Evolutionary conservation across 371 early-diverging fungal genomes (phyloP).

Genomic region (Umbelopsis sp.): DNA sequence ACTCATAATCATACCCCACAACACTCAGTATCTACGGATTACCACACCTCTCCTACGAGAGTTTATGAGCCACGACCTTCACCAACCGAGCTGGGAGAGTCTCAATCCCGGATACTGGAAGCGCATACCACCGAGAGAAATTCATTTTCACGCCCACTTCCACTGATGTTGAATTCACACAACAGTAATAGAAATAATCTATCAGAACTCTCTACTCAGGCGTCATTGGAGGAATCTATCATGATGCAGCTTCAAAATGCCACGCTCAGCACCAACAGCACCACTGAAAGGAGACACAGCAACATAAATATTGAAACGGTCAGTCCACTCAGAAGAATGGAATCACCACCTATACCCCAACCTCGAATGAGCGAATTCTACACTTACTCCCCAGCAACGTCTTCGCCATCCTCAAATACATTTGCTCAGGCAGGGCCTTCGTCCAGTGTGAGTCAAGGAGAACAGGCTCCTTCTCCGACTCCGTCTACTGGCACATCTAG

Average conservation of each 20-base stretch:
- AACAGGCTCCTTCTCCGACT: neutral
- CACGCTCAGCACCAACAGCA: neutral
- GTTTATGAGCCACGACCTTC: constrained; percentile 7
- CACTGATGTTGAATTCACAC: neutral
- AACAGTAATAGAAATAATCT: neutral
- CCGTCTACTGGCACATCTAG: neutral
- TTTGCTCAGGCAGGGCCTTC: neutral
- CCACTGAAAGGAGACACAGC: neutral
- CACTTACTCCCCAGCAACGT: neutral
- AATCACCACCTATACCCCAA: neutral
- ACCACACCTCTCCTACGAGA: neutral
- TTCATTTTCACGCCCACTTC: neutral
- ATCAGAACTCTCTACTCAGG: neutral
- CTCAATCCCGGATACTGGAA: constrained; percentile 2
- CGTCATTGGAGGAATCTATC: neutral
- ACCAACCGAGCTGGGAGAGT: neutral
- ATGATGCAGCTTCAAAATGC: neutral
- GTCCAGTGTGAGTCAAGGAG: neutral
- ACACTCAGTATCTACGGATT: neutral
- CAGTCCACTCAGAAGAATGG: neutral
- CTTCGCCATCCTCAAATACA: neutral
- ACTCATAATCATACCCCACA: neutral
- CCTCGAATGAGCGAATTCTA: neutral
- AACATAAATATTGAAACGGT: neutral
- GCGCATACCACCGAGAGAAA: neutral